Conservation (phyloP, 2,329 filamentous ascomycete species). For the Trichoderma citrinoviride region DNA sequence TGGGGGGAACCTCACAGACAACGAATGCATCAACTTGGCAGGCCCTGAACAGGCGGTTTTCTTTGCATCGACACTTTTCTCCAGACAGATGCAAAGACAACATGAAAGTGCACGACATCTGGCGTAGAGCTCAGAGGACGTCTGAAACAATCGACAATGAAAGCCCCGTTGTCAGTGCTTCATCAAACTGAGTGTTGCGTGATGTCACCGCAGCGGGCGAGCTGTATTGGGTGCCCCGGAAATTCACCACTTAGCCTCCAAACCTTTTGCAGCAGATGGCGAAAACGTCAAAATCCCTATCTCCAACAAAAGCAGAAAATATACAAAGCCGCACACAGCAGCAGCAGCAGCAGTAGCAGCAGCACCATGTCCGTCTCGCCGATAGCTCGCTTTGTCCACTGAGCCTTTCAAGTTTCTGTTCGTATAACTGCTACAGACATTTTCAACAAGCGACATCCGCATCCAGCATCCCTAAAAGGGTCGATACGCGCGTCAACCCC, state of each 20-base stretch:
- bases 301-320: no score
- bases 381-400: not conserved
- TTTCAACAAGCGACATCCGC: not conserved
- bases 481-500: slow-evolving; percentile 19
- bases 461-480: not conserved
- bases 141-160: not conserved
- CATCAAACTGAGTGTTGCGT: not conserved
- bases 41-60: no score
- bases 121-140: not conserved
- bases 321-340: no score
- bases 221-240: not conserved
- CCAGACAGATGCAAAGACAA: no score
- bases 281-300: not conserved
- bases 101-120: not conserved
- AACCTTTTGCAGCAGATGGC: not conserved
- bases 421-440: not conserved
- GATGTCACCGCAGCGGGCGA: not conserved
- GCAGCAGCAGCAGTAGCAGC: not conserved
- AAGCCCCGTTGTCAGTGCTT: not conserved
- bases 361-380: not conserved
- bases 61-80: no score
- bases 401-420: not conserved
- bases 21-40: no score
- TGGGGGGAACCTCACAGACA: no score
- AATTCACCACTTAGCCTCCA: slow-evolving; percentile 3